These are phyloP conservation scores for Hypoxylon lienhwacheense DNA, from an alignment of 495 filamentous ascomycete species.

Conservation along the genomic window DNA sequence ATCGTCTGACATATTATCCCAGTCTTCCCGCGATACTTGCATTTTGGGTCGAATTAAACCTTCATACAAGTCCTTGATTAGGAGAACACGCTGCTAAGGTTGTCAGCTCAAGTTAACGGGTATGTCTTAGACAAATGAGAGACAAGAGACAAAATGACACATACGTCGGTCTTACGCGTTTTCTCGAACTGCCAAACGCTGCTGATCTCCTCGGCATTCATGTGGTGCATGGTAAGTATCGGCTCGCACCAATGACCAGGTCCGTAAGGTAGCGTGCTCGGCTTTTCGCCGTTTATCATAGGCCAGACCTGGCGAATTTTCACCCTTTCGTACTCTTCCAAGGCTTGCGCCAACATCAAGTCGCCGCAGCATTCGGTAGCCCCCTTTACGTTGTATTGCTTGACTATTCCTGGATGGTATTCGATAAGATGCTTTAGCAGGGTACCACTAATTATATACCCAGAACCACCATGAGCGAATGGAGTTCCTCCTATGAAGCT, in stretches of 20 bases:
- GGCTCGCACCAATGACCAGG: constrained; percentile 58
- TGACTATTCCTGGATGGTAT: constrained; percentile 36
- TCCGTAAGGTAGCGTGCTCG: constrained; percentile 46
- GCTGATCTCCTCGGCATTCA: constrained; percentile 41
- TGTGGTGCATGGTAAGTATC: constrained; percentile 59
- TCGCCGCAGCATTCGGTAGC: constrained; percentile 54
- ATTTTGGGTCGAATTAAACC: constrained; percentile 43
- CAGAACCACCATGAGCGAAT: constrained; percentile 56
- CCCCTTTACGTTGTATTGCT: constrained; percentile 43
- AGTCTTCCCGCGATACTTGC: constrained; percentile 42
- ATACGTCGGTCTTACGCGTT: constrained; percentile 42
- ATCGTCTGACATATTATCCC: constrained; percentile 50
- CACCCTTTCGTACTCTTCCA: constrained; percentile 45
- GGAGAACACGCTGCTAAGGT: constrained; percentile 35
- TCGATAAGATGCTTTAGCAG: constrained; percentile 45
- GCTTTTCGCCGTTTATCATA: constrained; percentile 57
- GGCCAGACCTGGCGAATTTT: constrained; percentile 50
- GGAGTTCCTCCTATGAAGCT: constrained; percentile 43
- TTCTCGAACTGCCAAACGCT: constrained; percentile 43
- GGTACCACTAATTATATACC: constrained; percentile 52
- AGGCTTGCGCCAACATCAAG: constrained; percentile 48
- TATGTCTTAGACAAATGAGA: constrained; percentile 34
- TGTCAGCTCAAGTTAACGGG: constrained; percentile 1
- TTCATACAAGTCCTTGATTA: constrained; percentile 48
- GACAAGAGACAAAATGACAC: constrained; percentile 24